These are phyloP conservation scores for Mucor circinelloides DNA, from an alignment of 371 early-diverging fungal genomes.

Conservation along the genomic window DNA sequence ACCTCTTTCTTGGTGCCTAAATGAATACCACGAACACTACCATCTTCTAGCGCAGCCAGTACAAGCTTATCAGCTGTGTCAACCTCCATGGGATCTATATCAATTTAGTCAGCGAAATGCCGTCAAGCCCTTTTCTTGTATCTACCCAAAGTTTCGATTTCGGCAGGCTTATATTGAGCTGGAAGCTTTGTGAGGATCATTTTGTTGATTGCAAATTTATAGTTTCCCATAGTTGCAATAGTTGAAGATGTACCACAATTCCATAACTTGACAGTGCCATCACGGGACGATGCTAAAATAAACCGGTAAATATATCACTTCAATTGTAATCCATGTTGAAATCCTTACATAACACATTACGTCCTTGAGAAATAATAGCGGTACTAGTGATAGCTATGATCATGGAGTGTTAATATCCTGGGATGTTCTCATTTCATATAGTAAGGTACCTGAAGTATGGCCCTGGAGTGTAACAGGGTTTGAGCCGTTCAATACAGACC, in stretches of 20 bases:
- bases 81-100: constrained; percentile 52
- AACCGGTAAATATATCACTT: not conserved
- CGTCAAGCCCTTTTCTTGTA: not conserved
- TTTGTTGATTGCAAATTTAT: constrained; percentile 37
- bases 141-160: constrained; percentile 23
- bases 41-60: constrained; percentile 49
- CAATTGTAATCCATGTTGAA: not conserved
- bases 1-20: constrained; percentile 60
- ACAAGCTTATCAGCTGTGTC: constrained; percentile 55
- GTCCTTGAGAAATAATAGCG: constrained; percentile 57
- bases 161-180: constrained; percentile 16
- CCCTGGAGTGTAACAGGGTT: constrained; percentile 77
- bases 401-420: not conserved
- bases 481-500: constrained; percentile 75
- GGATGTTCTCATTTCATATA: not conserved
- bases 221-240: constrained; percentile 42
- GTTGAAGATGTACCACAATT: constrained; percentile 52
- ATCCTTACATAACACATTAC: constrained; percentile 60
- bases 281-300: constrained; percentile 53
- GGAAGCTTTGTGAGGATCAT: constrained; percentile 36
- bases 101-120: not conserved
- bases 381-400: constrained; percentile 56
- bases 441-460: constrained; percentile 57
- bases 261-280: constrained; percentile 61
- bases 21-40: constrained; percentile 52